phyloP scores from a whole-genome alignment of 176 grass and related monocot genomes.

The Melocanna baccifera region DNA sequence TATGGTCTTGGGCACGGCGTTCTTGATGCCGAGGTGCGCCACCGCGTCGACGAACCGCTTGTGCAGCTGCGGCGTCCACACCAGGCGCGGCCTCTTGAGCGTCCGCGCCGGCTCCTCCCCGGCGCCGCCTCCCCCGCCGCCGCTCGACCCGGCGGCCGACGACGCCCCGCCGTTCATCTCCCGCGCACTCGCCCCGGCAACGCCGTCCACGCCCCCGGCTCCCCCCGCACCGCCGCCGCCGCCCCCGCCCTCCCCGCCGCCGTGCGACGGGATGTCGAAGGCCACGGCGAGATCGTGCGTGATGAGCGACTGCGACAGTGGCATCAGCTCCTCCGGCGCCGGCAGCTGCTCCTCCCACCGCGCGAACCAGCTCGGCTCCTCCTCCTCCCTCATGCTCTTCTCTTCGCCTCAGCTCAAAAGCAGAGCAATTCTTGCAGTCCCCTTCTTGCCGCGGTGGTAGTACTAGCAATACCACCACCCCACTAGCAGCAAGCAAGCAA shows the following conservation, averaged over 20 bases:
- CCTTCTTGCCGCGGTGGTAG: background rate
- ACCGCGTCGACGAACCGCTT: slow-evolving; percentile 89
- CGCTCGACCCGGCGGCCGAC: slow-evolving; percentile 53
- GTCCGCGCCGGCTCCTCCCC: slow-evolving; percentile 76
- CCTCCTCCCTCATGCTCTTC: slow-evolving; percentile 69
- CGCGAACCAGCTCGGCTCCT: slow-evolving; percentile 87
- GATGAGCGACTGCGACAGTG: slow-evolving; percentile 82
- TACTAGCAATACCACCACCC: background rate
- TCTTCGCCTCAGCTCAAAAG: background rate
- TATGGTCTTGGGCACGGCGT: slow-evolving; percentile 96
- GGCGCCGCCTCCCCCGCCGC: slow-evolving; percentile 15
- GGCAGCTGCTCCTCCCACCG: slow-evolving; percentile 83
- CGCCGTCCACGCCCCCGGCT: background rate
- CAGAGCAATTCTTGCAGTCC: slow-evolving; percentile 21
- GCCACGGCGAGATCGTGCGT: slow-evolving; percentile 81
- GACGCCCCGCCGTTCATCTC: slow-evolving; percentile 64
- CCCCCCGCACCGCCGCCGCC: background rate
- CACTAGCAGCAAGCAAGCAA: background rate
- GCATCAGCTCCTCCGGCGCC: slow-evolving; percentile 75
- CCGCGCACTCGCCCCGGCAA: background rate
- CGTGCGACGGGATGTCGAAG: slow-evolving; percentile 71
- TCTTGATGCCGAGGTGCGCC: slow-evolving; percentile 88
- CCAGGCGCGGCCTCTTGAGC: slow-evolving; percentile 77
- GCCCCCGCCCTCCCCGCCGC: background rate
- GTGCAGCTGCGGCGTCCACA: slow-evolving; percentile 94